Conservation (phyloP, 176 grass and related monocot species). For the Microstegium vimineum region DNA sequence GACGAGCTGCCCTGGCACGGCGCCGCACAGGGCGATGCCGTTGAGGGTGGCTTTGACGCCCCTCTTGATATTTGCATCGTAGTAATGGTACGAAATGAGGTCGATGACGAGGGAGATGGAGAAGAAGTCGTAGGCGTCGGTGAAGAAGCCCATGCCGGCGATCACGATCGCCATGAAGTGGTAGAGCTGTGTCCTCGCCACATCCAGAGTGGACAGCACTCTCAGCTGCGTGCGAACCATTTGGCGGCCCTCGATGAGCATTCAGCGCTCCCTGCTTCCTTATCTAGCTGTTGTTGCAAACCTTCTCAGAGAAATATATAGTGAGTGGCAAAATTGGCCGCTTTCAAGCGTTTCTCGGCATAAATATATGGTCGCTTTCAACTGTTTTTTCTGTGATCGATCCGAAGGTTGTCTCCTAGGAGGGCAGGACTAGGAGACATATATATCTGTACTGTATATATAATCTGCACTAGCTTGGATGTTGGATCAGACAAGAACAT, state of each 20-base stretch:
- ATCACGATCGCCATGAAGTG: constrained; percentile 25
- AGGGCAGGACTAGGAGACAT: background rate
- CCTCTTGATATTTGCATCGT: rapidly evolving
- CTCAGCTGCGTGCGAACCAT: constrained; percentile 19
- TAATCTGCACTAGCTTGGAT: background rate
- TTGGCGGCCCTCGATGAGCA: background rate
- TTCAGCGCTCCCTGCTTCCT: background rate
- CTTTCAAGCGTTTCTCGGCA: background rate
- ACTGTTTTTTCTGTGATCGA: background rate
- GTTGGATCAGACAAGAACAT: background rate
- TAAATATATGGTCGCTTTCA: background rate
- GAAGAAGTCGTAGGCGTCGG: constrained; percentile 48
- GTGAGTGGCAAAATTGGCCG: background rate
- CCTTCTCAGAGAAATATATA: background rate
- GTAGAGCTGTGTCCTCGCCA: constrained; percentile 33
- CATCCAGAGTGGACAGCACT: constrained; percentile 29
- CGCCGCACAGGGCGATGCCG: constrained; percentile 36
- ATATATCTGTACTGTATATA: background rate
- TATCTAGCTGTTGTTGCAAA: background rate
- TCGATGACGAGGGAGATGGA: constrained; percentile 28
- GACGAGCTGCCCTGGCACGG: constrained; percentile 35
- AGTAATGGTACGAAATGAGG: constrained; percentile 32
- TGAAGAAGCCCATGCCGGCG: constrained; percentile 51
- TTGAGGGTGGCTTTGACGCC: background rate
- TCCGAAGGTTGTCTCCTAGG: background rate